A percentile compares a stretch with the other conserved stretches of the same genome.
phyloP scores from a whole-genome alignment of 2,329 filamentous ascomycete genomes.

The Claviceps pazoutovae region DNA sequence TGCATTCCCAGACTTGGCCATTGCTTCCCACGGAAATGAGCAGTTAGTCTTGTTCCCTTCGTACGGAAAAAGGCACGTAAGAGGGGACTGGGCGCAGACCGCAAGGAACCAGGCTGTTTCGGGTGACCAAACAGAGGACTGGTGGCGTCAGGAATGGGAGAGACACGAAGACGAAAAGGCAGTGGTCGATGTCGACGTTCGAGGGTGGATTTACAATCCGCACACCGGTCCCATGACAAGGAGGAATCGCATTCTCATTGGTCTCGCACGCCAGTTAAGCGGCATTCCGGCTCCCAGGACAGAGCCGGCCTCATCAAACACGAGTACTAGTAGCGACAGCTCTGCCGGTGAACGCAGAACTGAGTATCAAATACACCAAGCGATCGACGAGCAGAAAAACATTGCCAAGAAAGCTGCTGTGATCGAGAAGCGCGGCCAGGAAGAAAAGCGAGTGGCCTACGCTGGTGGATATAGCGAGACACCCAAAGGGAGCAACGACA shows the following conservation, averaged over 20 bases:
- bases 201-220: constrained; percentile 88
- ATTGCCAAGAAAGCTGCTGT: constrained; percentile 63
- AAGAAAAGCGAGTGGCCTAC: constrained; percentile 56
- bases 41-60: constrained; percentile 94
- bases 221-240: constrained; percentile 73
- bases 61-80: constrained; percentile 65
- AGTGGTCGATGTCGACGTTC: constrained; percentile 83
- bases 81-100: constrained; percentile 23
- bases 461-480: constrained; percentile 62
- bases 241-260: constrained; percentile 75
- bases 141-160: constrained; percentile 69
- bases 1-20: constrained; percentile 72
- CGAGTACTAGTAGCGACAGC: constrained; percentile 5
- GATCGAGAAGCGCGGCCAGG: constrained; percentile 58
- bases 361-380: constrained; percentile 25
- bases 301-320: constrained; percentile 14
- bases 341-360: constrained; percentile 9
- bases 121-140: constrained; percentile 41
- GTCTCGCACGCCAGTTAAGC: constrained; percentile 73
- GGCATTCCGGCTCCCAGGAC: constrained; percentile 60
- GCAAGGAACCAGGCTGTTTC: constrained; percentile 14
- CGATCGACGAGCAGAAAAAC: constrained; percentile 43
- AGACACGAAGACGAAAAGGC: constrained; percentile 69
- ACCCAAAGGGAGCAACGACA: constrained; percentile 32
- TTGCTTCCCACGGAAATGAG: constrained; percentile 66